Percentiles rank a stretch among this genome's conserved stretches.
These are phyloP conservation scores for Huntiella savannae DNA, from an alignment of 2,329 filamentous ascomycete genomes.

Conservation along the genomic window DNA sequence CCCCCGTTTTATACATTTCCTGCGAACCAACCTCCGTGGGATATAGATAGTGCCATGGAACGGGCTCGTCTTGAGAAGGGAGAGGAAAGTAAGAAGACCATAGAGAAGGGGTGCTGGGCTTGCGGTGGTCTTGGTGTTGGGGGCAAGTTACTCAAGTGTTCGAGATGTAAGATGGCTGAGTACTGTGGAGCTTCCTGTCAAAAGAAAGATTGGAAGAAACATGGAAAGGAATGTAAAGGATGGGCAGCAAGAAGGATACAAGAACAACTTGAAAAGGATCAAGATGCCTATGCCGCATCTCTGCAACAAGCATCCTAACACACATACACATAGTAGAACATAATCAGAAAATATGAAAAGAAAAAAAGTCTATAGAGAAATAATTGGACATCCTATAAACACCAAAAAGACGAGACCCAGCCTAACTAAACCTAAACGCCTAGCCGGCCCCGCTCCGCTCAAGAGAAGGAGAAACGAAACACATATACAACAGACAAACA, in stretches of 20 bases:
- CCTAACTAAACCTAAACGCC: too few species aligned
- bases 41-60: conserved; percentile 23
- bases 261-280: too few species aligned
- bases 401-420: too few species aligned
- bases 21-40: conserved; percentile 36
- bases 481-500: too few species aligned
- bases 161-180: conserved; percentile 23
- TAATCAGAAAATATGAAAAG: too few species aligned
- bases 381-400: too few species aligned
- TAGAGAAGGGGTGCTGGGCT: conserved; percentile 7
- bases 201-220: conserved; percentile 33
- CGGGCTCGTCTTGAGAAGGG: neutral
- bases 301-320: too few species aligned
- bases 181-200: conserved; percentile 37
- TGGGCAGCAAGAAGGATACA: neutral
- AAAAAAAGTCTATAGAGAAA: too few species aligned
- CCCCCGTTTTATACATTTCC: conserved; percentile 15
- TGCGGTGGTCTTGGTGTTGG: conserved; percentile 17
- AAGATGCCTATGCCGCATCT: too few species aligned
- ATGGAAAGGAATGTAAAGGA: conserved; percentile 24
- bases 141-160: conserved; percentile 19
- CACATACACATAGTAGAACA: too few species aligned
- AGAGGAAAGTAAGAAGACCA: neutral
- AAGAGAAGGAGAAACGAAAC: too few species aligned
- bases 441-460: too few species aligned